Evolutionary conservation across 495 filamentous ascomycete genomes (phyloP).

Genomic region (Xylaria longipes): DNA sequence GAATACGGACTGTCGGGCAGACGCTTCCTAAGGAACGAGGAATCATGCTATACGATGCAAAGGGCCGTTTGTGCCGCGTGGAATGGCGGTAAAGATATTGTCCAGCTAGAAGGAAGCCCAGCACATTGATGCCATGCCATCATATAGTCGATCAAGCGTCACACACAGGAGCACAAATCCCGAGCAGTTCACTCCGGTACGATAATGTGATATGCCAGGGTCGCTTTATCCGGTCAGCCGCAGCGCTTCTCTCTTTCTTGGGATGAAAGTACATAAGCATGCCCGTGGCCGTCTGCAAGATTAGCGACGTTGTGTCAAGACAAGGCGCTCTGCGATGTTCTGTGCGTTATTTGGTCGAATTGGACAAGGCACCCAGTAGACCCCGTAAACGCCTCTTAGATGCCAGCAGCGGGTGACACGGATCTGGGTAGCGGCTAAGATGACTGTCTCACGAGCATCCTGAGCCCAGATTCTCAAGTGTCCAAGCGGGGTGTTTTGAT

Average conservation of each 20-base stretch:
- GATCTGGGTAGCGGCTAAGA: conserved; percentile 12
- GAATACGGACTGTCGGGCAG: conserved; percentile 19
- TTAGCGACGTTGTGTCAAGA: conserved; percentile 28
- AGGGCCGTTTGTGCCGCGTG: conserved; percentile 24
- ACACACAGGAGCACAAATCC: conserved; percentile 26
- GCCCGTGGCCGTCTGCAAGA: conserved; percentile 28
- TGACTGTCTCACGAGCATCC: conserved; percentile 7
- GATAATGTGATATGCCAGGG: conserved; percentile 15
- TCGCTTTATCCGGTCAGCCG: conserved; percentile 8
- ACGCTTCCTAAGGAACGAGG: conserved; percentile 15
- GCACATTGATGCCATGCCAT: conserved; percentile 5
- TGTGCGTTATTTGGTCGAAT: conserved; percentile 7
- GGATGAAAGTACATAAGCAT: conserved; percentile 16
- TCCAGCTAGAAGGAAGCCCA: background rate
- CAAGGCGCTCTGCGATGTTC: conserved; percentile 8
- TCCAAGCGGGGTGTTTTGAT: conserved; percentile 5
- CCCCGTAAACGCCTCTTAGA: background rate
- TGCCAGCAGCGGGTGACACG: conserved; percentile 7
- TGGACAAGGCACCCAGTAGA: background rate
- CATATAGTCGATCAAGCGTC: conserved; percentile 16
- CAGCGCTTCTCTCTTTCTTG: conserved; percentile 18
- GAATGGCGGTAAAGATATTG: conserved; percentile 18
- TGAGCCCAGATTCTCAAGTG: background rate
- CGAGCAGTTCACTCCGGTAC: conserved; percentile 23
- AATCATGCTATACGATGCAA: conserved; percentile 23